Percentiles rank a stretch among this genome's conserved stretches.
Conservation (phyloP, 495 filamentous ascomycete species). For the Xanthoparmelia taractica region DNA sequence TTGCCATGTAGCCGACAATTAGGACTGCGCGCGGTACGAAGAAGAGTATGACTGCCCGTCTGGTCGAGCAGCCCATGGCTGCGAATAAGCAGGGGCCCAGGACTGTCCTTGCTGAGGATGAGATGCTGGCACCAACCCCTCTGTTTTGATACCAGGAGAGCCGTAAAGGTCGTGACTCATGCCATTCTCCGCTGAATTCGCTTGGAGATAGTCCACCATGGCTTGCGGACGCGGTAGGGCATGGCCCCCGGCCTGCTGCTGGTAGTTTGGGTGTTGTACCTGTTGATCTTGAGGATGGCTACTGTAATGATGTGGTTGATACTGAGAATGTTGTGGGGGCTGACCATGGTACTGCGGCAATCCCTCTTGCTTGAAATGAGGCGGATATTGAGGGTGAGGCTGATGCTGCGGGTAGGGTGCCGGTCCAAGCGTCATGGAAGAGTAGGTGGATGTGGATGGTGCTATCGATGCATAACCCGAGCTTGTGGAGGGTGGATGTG, state of each 20-base stretch:
- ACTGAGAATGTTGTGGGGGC: constrained; percentile 12
- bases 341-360: constrained; percentile 14
- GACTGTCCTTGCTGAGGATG: constrained; percentile 13
- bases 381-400: constrained; percentile 12
- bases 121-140: constrained; percentile 10
- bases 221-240: constrained; percentile 12
- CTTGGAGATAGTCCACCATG: constrained; percentile 13
- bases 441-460: constrained; percentile 13
- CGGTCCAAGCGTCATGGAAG: constrained; percentile 10
- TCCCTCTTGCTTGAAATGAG: constrained; percentile 12
- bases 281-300: constrained; percentile 14
- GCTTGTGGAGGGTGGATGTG: constrained; percentile 17
- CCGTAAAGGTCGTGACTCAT: constrained; percentile 14
- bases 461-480: constrained; percentile 18
- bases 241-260: constrained; percentile 2
- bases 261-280: constrained; percentile 15
- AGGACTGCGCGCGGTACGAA: constrained; percentile 13
- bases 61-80: constrained; percentile 10
- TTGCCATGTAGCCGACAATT: not conserved
- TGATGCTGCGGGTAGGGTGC: constrained; percentile 12
- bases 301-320: constrained; percentile 15
- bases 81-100: constrained; percentile 4
- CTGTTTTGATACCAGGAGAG: constrained; percentile 13
- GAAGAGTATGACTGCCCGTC: constrained; percentile 5
- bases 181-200: constrained; percentile 3